Evolutionary conservation across 1,284 basidiomycete species (phyloP), one percentile per base, ranked within the genome.

Genomic region (Naganishia albida): DNA sequence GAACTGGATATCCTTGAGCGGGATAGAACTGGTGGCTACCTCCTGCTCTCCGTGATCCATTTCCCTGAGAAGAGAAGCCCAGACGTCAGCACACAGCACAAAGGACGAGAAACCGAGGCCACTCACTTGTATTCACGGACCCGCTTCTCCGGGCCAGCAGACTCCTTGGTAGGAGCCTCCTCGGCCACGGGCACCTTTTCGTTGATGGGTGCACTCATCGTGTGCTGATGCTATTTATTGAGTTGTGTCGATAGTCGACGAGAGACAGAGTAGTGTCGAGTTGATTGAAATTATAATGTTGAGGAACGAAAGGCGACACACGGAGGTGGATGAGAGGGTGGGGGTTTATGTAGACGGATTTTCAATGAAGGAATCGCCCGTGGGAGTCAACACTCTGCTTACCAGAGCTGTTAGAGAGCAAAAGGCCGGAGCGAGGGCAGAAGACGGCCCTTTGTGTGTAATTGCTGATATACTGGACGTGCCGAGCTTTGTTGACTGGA

Each of bases 1-100:
- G 73, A 95, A 84, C 80, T 92, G 89, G 71, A 94, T 68, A 23
- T 63, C 51, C 48, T 67, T 55, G 30, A 67, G 25, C 26, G 64
- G 51, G 42, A 68, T 57, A 39, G 43, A 39, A 18, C 59, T 51
- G 26, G 53, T 57, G 25, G 55, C 39, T 23, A 54, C 56, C 55
- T 44, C 66, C 20, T 26, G 18, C 18, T 28, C 44, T 28, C 51
- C 63, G 51, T 67, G 66, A 42, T 67, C 66, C 66, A 67, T 67
- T 26, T 67, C 66, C 63, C 57, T 60, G 46, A 50, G 7, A 39
- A 28, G 39, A 10, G 25, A 48, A 13, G n/a, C 10, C 15, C n/a
- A 2, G 23, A 48, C 3, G 18, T 48, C 46, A 48, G 46, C 10
- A 48, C 18, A 6, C 20, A 34, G 46, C 46, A 20, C 10, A 48